These are phyloP conservation scores for Chlorociboria aeruginascens DNA, from an alignment of 495 filamentous ascomycete genomes.

Conservation along the genomic window DNA sequence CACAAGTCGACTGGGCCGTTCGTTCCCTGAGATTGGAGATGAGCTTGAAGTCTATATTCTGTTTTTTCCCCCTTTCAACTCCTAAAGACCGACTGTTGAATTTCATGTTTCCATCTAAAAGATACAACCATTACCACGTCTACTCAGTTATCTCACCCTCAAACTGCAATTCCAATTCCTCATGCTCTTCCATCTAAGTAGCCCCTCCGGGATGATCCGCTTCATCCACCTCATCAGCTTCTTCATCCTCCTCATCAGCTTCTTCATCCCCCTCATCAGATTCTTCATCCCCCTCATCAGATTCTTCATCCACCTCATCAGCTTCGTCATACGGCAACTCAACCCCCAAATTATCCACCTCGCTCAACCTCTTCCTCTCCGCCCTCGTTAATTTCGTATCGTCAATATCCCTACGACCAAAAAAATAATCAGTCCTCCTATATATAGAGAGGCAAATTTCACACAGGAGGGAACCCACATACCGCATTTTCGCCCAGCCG, in stretches of 20 bases:
- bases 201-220: neutral
- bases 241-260: neutral
- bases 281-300: neutral
- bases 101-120: no score
- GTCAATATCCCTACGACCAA: no score
- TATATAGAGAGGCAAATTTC: neutral
- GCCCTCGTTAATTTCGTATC: neutral
- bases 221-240: neutral
- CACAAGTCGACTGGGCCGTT: neutral
- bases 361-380: neutral
- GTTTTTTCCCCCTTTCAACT: no score
- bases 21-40: neutral
- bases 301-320: neutral
- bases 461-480: no score
- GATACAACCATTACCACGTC: no score
- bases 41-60: no score
- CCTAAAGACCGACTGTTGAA: no score
- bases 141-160: no score
- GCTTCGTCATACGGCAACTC: neutral
- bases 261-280: neutral
- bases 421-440: neutral
- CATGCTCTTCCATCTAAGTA: neutral
- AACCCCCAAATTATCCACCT: neutral
- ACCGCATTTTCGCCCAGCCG: no score
- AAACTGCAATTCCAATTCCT: no score